Evolutionary conservation across 2,329 filamentous ascomycete genomes (phyloP), one percentile per base, ranked within the genome.

Genomic region (Clathrospora elynae): DNA sequence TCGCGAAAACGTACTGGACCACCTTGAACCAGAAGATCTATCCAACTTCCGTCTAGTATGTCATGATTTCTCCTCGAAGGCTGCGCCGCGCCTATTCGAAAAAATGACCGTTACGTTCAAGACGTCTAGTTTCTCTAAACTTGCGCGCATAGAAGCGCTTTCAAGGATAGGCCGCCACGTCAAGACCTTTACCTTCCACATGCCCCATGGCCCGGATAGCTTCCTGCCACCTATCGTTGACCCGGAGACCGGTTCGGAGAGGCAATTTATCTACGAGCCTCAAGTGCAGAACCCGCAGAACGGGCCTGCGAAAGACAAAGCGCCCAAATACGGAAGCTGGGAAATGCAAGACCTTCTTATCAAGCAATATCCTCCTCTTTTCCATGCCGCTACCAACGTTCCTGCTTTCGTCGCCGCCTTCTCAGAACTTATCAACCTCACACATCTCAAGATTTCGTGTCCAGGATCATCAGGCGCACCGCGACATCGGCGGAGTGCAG

Each of bases 371-470:
- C 88, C 89, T 37, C 88, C 90, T 5, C 74, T 95, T 2, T 95
- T 95, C 72, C 90, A 96, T 64, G 88, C 90, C 5, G 88, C 90
- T 6, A 92, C 88, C 48, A 93, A 96, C 64, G 86, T 95, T 5
- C 82, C 87, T 4, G 87, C 88, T 25, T 95, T 96, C 73, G 84
- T 92, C 57, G 79, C 83, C 51, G 87, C 87, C 34, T 77, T 95
- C 64, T 80, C 79, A 23, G 75, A 84, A 50, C 69, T 95, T 60
- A 74, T 81, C 44, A 86, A 85, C 57, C 75, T 96, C 59, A 77
- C 81, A 31, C 87, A 92, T 66, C 76, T 96, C 46, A 86, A 81
- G 34, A 80, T 95, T 63, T 84, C 82, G 48, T 93, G 88, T 56
- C 87, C 88, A 4, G 86, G 83, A 24, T 86, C 90, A 67, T 76